Conservation (phyloP, 2,329 filamentous ascomycete species). For the Nectriaceae sp. region DNA sequence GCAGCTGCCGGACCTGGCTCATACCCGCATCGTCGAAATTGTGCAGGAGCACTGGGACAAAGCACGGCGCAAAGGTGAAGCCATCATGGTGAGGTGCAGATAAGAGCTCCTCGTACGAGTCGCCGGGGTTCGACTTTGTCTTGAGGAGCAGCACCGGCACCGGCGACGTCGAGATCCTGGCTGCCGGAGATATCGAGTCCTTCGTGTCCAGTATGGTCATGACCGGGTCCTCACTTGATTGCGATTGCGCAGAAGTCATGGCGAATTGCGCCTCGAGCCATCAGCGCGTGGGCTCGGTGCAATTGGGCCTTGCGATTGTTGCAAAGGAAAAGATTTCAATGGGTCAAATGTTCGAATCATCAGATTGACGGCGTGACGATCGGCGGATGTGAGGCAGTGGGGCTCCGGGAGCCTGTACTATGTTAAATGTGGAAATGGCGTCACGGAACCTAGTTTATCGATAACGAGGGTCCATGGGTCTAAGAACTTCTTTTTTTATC, state of each 20-base stretch:
- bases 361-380: background rate
- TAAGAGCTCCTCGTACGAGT: constrained; percentile 74
- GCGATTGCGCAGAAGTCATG: constrained; percentile 13
- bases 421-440: constrained; percentile 15
- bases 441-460: constrained; percentile 12
- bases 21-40: constrained; percentile 63
- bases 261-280: constrained; percentile 1
- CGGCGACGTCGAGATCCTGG: constrained; percentile 15
- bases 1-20: constrained; percentile 49
- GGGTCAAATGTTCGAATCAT: background rate
- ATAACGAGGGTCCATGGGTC: constrained; percentile 11
- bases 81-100: constrained; percentile 38
- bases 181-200: background rate
- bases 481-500: too few species aligned
- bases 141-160: constrained; percentile 71
- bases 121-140: constrained; percentile 70
- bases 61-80: constrained; percentile 60
- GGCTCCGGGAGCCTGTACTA: too few species aligned
- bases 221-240: background rate
- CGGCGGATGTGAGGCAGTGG: background rate
- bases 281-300: background rate
- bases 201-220: background rate
- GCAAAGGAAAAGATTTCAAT: too few species aligned
- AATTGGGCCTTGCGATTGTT: too few species aligned
- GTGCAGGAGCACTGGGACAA: constrained; percentile 78